These are phyloP conservation scores for Lepiota brunneoincarnata DNA, from an alignment of 768 basidiomycete species.

Conservation along the genomic window DNA sequence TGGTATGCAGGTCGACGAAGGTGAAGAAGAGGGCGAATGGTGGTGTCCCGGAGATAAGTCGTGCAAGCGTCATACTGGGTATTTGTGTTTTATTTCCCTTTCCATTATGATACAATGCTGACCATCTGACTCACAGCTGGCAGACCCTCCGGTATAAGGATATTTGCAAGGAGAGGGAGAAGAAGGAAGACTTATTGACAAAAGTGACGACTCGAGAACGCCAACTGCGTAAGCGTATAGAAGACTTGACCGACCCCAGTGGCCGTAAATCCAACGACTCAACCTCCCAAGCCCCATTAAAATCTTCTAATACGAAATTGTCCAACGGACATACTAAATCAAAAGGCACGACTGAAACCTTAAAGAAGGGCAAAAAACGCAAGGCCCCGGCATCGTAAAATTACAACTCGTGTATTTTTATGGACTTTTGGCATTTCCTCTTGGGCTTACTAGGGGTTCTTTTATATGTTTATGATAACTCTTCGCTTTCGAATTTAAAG, in stretches of 20 bases:
- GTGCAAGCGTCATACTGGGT: constrained; percentile 82
- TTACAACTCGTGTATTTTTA: constrained; percentile 23
- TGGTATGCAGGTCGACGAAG: constrained; percentile 28
- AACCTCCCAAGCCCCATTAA: constrained; percentile 29
- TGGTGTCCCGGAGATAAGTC: constrained; percentile 77
- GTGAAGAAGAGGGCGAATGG: constrained; percentile 54
- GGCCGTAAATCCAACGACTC: constrained; percentile 32
- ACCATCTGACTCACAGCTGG: constrained; percentile 49
- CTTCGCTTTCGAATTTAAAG: constrained; percentile 10
- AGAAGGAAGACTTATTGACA: constrained; percentile 62
- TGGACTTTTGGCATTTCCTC: constrained; percentile 21
- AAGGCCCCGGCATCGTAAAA: constrained; percentile 35
- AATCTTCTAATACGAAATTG: constrained; percentile 34
- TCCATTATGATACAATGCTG: constrained; percentile 10
- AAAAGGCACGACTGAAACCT: constrained; percentile 37
- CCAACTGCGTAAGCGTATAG: constrained; percentile 74
- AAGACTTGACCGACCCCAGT: constrained; percentile 62
- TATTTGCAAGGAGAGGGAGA: constrained; percentile 71
- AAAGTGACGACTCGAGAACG: constrained; percentile 75
- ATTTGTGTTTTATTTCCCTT: constrained; percentile 20
- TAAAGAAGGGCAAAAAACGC: constrained; percentile 60
- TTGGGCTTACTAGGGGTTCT: constrained; percentile 14
- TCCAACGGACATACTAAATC: constrained; percentile 46
- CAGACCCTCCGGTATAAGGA: constrained; percentile 74
- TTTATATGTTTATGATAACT: constrained; percentile 14